Evolutionary conservation across 202 grass and related monocot genomes (phyloP).

Genomic region (Carex arenaria): DNA sequence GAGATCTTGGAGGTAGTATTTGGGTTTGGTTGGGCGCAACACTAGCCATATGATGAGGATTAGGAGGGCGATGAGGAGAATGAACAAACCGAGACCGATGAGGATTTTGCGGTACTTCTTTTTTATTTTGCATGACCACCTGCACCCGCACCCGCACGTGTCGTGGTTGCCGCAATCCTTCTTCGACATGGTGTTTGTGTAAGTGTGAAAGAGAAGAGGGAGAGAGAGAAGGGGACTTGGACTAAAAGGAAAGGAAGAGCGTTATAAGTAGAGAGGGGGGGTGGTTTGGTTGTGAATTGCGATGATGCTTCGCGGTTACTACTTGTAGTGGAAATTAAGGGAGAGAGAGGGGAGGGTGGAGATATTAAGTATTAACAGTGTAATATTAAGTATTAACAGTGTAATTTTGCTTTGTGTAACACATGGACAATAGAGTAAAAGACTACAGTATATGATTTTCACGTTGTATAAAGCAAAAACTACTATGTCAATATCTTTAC

Average conservation of each 20-base stretch:
- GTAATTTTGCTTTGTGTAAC: too few relatives aligned
- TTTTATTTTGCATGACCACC: slow-evolving; percentile 30
- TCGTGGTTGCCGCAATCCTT: slow-evolving; percentile 46
- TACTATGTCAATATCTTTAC: too few relatives aligned
- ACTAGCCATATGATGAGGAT: slow-evolving; percentile 51
- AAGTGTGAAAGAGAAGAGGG: not conserved
- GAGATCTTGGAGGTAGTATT: slow-evolving; percentile 69
- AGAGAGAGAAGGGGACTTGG: not conserved
- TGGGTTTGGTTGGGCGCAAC: slow-evolving; percentile 64
- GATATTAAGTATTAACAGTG: too few relatives aligned
- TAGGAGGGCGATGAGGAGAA: slow-evolving; percentile 21
- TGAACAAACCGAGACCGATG: not conserved
- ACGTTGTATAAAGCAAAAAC: too few relatives aligned
- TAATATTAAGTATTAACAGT: too few relatives aligned
- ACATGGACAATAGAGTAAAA: too few relatives aligned
- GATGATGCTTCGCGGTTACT: slow-evolving; percentile 23
- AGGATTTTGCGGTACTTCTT: slow-evolving; percentile 15
- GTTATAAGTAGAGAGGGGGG: not conserved
- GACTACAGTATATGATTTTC: too few relatives aligned
- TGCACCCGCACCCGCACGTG: not conserved
- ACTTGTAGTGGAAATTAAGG: not conserved
- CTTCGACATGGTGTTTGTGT: slow-evolving; percentile 27
- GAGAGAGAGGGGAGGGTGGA: not conserved
- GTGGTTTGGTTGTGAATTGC: not conserved
- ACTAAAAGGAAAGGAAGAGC: slow-evolving; percentile 11